A percentile compares a stretch with the other conserved stretches of the same genome.
phyloP scores from a whole-genome alignment of 768 basidiomycete genomes.

The Porpolomopsis calyptriformis region DNA sequence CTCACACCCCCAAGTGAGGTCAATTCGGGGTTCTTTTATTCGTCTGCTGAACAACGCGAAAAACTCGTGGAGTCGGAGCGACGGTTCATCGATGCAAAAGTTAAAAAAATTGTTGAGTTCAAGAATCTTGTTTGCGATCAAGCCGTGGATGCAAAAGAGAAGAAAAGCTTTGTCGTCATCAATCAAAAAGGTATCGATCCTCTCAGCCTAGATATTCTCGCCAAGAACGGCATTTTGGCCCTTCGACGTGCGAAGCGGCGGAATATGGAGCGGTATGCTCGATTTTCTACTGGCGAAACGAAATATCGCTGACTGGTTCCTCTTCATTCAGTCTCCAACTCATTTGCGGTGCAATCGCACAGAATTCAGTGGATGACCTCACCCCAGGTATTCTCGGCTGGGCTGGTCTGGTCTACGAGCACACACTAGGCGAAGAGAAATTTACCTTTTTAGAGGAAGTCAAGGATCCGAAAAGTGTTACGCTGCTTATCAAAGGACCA shows the following conservation, averaged over 20 bases:
- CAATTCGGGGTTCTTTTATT: conserved; percentile 99
- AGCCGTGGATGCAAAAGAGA: conserved; percentile 71
- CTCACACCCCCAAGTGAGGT: conserved; percentile 61
- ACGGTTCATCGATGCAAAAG: conserved; percentile 84
- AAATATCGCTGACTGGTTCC: not conserved
- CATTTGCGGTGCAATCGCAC: conserved; percentile 87
- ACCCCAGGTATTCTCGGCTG: conserved; percentile 86
- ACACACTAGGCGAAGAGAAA: conserved; percentile 97
- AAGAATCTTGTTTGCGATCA: conserved; percentile 96
- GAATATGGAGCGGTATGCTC: conserved; percentile 89
- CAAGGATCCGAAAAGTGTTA: conserved; percentile 89
- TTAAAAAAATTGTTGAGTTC: conserved; percentile 92
- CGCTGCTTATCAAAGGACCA: conserved; percentile 94
- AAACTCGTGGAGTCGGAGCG: conserved; percentile 98
- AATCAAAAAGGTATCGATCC: conserved; percentile 99
- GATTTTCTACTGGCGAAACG: conserved; percentile 1
- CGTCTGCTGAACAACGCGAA: conserved; percentile 94
- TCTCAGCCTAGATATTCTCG: conserved; percentile 87
- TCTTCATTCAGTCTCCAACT: conserved; percentile 61
- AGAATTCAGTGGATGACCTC: conserved; percentile 97
- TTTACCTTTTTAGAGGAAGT: conserved; percentile 97
- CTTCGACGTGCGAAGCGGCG: conserved; percentile 91
- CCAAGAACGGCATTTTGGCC: conserved; percentile 93
- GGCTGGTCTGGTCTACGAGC: conserved; percentile 98
- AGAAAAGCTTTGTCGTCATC: conserved; percentile 81